phyloP scores from a whole-genome alignment of 768 basidiomycete genomes.

The Xerocomellus intermedius region DNA sequence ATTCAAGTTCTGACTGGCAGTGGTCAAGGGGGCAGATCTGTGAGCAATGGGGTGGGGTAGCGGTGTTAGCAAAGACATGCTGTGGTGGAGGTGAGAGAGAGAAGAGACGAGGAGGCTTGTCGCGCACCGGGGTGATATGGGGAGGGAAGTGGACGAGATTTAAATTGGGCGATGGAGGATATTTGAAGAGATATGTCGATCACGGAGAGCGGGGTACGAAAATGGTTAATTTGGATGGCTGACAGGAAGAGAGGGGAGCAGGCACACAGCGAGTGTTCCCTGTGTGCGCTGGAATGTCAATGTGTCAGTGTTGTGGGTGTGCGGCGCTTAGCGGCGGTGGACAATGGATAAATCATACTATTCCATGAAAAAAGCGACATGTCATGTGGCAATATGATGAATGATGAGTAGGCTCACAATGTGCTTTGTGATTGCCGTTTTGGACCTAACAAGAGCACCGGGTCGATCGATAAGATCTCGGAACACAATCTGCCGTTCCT shows the following conservation, averaged over 20 bases:
- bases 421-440: constrained; percentile 19
- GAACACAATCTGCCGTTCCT: constrained; percentile 16
- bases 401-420: constrained; percentile 3
- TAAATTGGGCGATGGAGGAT: constrained; percentile 18
- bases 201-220: constrained; percentile 15
- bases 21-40: not conserved
- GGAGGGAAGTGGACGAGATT: constrained; percentile 14
- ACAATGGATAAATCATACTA: constrained; percentile 4
- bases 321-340: not conserved
- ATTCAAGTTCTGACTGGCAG: constrained; percentile 10
- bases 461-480: constrained; percentile 12
- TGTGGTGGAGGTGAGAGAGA: not conserved
- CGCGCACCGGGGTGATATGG: not conserved
- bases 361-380: too few relatives aligned
- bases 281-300: not conserved
- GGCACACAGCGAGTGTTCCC: too few relatives aligned
- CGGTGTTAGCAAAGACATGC: not conserved
- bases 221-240: constrained; percentile 2
- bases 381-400: constrained; percentile 5
- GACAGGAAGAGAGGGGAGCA: not conserved
- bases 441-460: constrained; percentile 27
- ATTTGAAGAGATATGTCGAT: constrained; percentile 18
- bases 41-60: not conserved
- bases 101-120: not conserved
- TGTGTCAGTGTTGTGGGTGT: not conserved